Conservation (phyloP, 495 filamentous ascomycete species). For the Echria macrotheca region DNA sequence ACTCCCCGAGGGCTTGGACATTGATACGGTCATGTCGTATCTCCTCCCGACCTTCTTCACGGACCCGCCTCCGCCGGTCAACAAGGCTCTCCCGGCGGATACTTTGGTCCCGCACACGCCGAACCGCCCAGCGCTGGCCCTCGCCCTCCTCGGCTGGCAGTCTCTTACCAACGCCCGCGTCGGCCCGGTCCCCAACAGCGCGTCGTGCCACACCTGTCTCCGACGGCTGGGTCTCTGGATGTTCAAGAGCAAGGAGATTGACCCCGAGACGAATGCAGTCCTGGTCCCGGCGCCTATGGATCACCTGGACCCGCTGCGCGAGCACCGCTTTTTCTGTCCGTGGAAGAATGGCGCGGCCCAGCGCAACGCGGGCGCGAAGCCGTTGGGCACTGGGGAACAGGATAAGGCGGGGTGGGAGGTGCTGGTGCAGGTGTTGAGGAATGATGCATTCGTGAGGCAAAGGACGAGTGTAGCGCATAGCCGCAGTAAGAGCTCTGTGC, state of each 20-base stretch:
- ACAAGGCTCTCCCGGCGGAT: constrained; percentile 10
- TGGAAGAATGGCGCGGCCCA: constrained; percentile 65
- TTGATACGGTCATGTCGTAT: constrained; percentile 45
- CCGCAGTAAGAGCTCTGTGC: constrained; percentile 20
- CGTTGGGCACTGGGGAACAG: constrained; percentile 10
- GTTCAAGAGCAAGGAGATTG: constrained; percentile 61
- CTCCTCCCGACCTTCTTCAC: constrained; percentile 44
- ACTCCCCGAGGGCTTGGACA: constrained; percentile 38
- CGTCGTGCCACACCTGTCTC: constrained; percentile 77
- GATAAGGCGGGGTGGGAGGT: constrained; percentile 42
- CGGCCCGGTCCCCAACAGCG: constrained; percentile 54
- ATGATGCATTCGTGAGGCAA: constrained; percentile 38
- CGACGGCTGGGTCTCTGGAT: constrained; percentile 90
- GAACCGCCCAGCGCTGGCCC: constrained; percentile 61
- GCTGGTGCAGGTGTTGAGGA: constrained; percentile 38
- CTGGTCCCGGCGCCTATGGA: constrained; percentile 54
- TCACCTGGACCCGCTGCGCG: constrained; percentile 58
- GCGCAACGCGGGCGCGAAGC: constrained; percentile 35
- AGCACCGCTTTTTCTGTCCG: constrained; percentile 78
- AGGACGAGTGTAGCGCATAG: constrained; percentile 11
- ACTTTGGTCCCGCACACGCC: constrained; percentile 10
- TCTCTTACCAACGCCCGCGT: constrained; percentile 58
- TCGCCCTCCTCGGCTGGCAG: constrained; percentile 86
- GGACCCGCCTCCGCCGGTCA: constrained; percentile 28
- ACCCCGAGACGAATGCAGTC: constrained; percentile 39